Evolutionary conservation across 805 yeast species (phyloP).

Genomic region (Metschnikowia dekortorum): DNA sequence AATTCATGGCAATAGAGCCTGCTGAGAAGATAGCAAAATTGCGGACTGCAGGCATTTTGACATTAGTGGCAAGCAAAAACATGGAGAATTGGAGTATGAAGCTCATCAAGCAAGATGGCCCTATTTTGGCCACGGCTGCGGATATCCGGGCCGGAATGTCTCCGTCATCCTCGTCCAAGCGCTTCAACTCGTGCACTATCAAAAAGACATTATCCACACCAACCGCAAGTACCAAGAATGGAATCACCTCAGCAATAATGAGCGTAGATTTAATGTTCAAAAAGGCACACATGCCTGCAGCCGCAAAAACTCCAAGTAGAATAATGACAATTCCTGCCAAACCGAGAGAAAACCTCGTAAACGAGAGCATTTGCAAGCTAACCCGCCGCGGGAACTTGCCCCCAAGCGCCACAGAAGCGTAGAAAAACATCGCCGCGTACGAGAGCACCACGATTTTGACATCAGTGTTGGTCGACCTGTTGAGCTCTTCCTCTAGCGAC

Average conservation of each 20-base stretch:
- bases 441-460: conserved; percentile 65
- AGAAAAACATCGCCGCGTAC: conserved; percentile 79
- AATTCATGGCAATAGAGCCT: conserved; percentile 74
- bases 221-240: conserved; percentile 85
- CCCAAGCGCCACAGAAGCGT: conserved; percentile 79
- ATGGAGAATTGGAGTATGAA: conserved; percentile 75
- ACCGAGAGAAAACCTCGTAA: conserved; percentile 72
- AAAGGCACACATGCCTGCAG: conserved; percentile 76
- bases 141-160: conserved; percentile 35
- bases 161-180: conserved; percentile 37
- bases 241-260: conserved; percentile 94
- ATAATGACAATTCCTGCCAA: conserved; percentile 82
- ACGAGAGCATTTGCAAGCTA: conserved; percentile 28
- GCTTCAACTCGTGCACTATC: conserved; percentile 72
- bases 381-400: conserved; percentile 45
- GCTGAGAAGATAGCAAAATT: conserved; percentile 92
- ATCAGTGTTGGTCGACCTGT: conserved; percentile 78
- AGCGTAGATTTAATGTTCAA: conserved; percentile 82
- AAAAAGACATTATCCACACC: conserved; percentile 95
- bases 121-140: conserved; percentile 64
- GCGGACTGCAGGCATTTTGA: conserved; percentile 93
- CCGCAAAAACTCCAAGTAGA: conserved; percentile 69
- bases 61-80: conserved; percentile 72
- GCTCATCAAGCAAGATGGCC: conserved; percentile 82
- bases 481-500: conserved; percentile 80